Conservation (phyloP, 495 filamentous ascomycete genomes). For the Podospora anserina region DNA sequence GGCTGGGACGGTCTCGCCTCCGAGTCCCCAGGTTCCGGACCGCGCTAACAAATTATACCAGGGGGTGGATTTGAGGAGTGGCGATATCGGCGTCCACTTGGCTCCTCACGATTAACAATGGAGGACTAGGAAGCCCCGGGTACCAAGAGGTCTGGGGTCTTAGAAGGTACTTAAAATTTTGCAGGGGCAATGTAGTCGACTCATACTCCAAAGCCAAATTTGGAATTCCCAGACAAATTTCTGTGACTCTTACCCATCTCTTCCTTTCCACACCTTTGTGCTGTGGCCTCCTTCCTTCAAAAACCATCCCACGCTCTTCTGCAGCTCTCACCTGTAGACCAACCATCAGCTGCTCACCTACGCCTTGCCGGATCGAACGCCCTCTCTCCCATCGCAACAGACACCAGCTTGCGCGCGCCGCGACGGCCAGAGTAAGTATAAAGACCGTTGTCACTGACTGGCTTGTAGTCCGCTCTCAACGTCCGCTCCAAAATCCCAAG, state of each 20-base stretch:
- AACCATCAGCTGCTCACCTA: background rate
- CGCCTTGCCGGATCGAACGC: constrained; percentile 3
- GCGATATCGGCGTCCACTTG: constrained; percentile 3
- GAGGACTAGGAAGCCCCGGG: background rate
- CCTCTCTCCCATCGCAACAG: constrained; percentile 1
- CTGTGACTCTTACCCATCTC: constrained; percentile 32
- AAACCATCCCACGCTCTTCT: constrained; percentile 13
- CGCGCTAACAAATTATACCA: background rate
- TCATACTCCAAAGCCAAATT: constrained; percentile 30
- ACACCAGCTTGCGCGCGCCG: constrained; percentile 2
- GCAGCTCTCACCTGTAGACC: background rate
- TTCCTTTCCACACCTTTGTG: constrained; percentile 23
- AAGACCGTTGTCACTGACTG: constrained; percentile 13
- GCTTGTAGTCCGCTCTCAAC: constrained; percentile 27
- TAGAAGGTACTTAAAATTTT: constrained; percentile 3
- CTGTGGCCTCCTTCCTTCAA: constrained; percentile 21
- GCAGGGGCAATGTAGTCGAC: constrained; percentile 19
- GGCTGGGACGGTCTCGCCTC: background rate
- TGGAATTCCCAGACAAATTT: constrained; percentile 35
- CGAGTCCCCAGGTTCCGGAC: background rate
- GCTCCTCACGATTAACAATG: constrained; percentile 16
- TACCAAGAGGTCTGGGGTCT: background rate
- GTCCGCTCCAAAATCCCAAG: constrained; percentile 21
- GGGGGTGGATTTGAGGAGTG: background rate
- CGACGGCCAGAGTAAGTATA: constrained; percentile 23